Evolutionary conservation across 305 asterid species (phyloP), one percentile per base, ranked within the genome.

Genomic region (Fraxinus nigra): DNA sequence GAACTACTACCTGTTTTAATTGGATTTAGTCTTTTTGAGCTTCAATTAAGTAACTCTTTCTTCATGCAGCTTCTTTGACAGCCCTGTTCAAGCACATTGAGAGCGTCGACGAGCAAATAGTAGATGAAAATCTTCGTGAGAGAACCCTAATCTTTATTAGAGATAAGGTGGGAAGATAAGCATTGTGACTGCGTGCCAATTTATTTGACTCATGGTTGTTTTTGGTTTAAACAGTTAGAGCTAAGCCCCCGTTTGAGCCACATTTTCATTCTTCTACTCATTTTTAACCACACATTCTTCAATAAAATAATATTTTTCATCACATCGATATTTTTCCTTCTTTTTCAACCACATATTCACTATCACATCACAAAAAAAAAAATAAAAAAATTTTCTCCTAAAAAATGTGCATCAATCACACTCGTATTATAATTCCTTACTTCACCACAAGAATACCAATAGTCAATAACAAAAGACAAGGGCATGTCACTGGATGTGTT

Each of bases 41-140:
- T 81, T 79, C 78, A 70, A 22, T 85, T 61, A 40, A 14, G 48
- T 72, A 33, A 65, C 78, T 79, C 40, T 81, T 76, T 85, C 46
- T 79, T 22, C 56, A 6, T 82, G 88, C 95, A 95, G 98, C 97
- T 83, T 93, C 98, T 56, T 82, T 95, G 91, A 91, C 95, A 78
- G 95, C 98, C 85, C 89, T 95, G n/a, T 95, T 95, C 90, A 95
- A 92, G 88, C 98, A 93, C 90, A 86, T 95, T 73, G 98, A 95
- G 94, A 90, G 94, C 84, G 90, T 92, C 65, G 98, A 93, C 74
- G 98, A 91, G 88, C 97, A 90, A 85, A 88, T 93, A 80, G 88
- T 93, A 51, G 98, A 95, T 93, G 98, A 95, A 83, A 95, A 91
- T 90, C 91, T 93, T 74, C 98, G 98, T 56, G 98, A 92, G 88